Conservation (phyloP, 495 filamentous ascomycete species). For the Talaromyces stipitatus region DNA sequence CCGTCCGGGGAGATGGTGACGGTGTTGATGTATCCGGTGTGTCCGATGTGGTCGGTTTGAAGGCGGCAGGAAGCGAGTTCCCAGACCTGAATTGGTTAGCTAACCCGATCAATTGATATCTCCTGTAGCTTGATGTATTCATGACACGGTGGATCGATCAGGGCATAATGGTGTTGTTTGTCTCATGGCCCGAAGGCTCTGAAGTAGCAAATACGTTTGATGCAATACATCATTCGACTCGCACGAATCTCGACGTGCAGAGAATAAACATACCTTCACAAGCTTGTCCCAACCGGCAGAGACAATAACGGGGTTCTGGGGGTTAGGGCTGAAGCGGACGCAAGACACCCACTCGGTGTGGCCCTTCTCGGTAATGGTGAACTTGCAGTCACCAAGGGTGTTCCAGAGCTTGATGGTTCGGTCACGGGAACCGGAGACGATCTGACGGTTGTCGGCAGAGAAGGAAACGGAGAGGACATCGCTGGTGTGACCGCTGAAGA, state of each 20-base stretch:
- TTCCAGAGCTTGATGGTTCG: conserved; percentile 99
- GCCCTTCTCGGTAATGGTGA: conserved; percentile 99
- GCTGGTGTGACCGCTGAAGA: conserved; percentile 98
- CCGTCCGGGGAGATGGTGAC: conserved; percentile 99
- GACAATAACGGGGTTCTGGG: conserved; percentile 99
- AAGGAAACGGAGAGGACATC: conserved; percentile 99
- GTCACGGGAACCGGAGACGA: conserved; percentile 97
- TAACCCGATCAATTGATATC: background rate
- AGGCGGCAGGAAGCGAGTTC: conserved; percentile 98
- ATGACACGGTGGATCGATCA: conserved; percentile 52
- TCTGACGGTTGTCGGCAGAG: conserved; percentile 99
- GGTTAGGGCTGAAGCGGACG: conserved; percentile 99
- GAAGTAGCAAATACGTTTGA: conserved; percentile 99
- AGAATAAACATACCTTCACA: conserved; percentile 77
- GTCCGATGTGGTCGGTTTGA: conserved; percentile 99
- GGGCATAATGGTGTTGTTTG: conserved; percentile 75
- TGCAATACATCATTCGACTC: conserved; percentile 81
- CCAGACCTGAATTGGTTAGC: conserved; percentile 66
- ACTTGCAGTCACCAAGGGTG: conserved; percentile 99
- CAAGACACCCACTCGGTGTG: conserved; percentile 99
- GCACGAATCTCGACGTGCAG: background rate
- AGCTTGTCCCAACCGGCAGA: conserved; percentile 99
- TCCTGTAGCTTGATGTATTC: background rate
- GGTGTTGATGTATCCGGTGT: conserved; percentile 99
- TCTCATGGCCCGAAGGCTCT: conserved; percentile 97